Base-by-base conservation (phyloP, 306 rosid genomes). In the Sicyos edulis region DNA sequence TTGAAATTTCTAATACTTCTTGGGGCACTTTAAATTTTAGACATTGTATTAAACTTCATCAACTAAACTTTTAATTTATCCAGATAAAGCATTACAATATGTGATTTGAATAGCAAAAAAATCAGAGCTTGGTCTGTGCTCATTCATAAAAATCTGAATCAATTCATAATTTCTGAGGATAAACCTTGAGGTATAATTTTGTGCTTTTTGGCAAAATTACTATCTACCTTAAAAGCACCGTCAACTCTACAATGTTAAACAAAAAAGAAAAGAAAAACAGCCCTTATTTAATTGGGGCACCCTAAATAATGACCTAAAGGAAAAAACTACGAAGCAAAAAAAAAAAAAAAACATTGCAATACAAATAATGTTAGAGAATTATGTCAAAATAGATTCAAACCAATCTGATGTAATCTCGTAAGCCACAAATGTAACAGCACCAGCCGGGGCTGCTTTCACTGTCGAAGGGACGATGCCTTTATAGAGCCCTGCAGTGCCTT, bases 401-500 rank as follows among this genome's bases (percentile, higher is more conserved):
- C 92, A 93, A 73, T 87, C 92, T 8, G 92, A 77, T 16, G 88
- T 75, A 54, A 78, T 82, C 76, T 93, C 99, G 77, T 88, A 93
- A 51, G 91, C 99, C 78, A 90, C 92, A 85, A 88, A 93, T 19
- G 99, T 91, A 5, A 93, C 95, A 19, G 96, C 97, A 57, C 84
- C 86, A 10, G 99, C 97, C n/a, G 97, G 97, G 29, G 97, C 99
- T 7, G 97, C 95, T 79, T 93, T 93, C 49, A 93, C 77, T 0
- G 95, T 93, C 12, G 99, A 91, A 20, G 99, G 97, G 47, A 93
- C 68, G 45, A 93, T 82, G 70, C 98, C 98, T 67, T 93, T 93
- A 75, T 93, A 90, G 54, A 93, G 87, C 65, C 98, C 97, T 20
- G 96, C 91, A 83, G 83, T 84, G 57, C 98, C 98, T 80, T 93